These are phyloP conservation scores for Blastobotrys serpentis DNA, from an alignment of 1,139 yeast species.

Conservation along the genomic window DNA sequence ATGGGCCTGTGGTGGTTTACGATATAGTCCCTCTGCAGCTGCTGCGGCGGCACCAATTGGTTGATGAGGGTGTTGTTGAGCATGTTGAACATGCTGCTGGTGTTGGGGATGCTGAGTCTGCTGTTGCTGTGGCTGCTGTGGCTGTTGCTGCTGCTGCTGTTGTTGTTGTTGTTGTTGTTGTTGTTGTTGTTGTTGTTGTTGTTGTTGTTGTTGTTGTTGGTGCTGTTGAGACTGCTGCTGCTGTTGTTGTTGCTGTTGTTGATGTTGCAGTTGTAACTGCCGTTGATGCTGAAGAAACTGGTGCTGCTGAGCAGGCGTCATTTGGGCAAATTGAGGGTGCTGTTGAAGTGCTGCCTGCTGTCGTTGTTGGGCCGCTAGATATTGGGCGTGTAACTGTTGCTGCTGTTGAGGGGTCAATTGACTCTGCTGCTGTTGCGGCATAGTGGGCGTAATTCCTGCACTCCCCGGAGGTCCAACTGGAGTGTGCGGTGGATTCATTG, in stretches of 20 bases:
- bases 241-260: conserved; percentile 3
- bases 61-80: conserved; percentile 14
- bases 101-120: not conserved
- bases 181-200: not conserved
- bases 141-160: not conserved
- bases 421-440: conserved; percentile 14
- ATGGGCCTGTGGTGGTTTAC: conserved; percentile 8
- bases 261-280: conserved; percentile 16
- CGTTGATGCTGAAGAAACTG: conserved; percentile 29
- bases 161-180: conserved; percentile 3
- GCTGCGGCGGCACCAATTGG: conserved; percentile 8
- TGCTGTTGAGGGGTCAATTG: conserved; percentile 9
- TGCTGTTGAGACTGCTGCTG: not conserved
- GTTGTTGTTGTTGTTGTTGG: conserved; percentile 10
- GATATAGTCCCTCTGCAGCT: conserved; percentile 12
- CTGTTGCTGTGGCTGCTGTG: conserved; percentile 4
- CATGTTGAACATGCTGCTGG: conserved; percentile 11
- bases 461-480: conserved; percentile 16
- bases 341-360: not conserved
- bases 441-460: conserved; percentile 7
- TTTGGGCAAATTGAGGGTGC: not conserved
- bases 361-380: not conserved
- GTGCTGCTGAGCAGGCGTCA: not conserved
- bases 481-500: conserved; percentile 12
- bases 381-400: not conserved